These are phyloP conservation scores for Metschnikowia arizonensis DNA, from an alignment of 805 yeast genomes.

Conservation along the genomic window DNA sequence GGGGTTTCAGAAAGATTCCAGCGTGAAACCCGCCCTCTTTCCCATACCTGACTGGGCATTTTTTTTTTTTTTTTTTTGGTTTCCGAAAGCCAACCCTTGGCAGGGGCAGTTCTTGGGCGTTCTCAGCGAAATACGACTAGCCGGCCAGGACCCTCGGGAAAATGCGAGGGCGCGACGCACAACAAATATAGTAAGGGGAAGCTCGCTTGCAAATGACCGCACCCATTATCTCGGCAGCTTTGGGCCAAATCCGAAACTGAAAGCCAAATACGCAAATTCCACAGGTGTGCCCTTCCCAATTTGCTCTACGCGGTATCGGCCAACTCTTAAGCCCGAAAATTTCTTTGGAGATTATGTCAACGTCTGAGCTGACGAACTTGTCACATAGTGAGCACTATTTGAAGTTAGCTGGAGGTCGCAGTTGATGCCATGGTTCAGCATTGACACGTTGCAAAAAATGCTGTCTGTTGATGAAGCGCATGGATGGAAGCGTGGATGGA, in stretches of 20 bases:
- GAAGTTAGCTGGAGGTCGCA: neutral
- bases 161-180: slow-evolving; percentile 5
- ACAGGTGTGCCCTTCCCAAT: neutral
- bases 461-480: too few relatives aligned
- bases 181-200: slow-evolving; percentile 3
- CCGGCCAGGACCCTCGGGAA: neutral
- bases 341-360: too few relatives aligned
- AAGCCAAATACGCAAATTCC: neutral
- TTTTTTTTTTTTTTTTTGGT: too few relatives aligned
- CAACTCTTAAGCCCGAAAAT: neutral
- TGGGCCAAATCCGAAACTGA: neutral
- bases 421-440: neutral
- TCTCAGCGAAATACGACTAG: neutral
- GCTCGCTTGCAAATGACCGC: slow-evolving; percentile 2
- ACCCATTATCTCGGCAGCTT: neutral
- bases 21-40: neutral
- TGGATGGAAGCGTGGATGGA: neutral
- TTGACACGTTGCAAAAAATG: neutral
- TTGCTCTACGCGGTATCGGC: neutral
- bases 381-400: neutral
- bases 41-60: neutral
- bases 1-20: neutral
- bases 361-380: too few relatives aligned
- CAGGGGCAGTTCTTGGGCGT: neutral
- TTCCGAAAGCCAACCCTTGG: neutral